Percentiles rank a stretch among this genome's conserved stretches.
phyloP scores from a whole-genome alignment of 108 stramenopile species.

The Stephanodiscus minutulus region DNA sequence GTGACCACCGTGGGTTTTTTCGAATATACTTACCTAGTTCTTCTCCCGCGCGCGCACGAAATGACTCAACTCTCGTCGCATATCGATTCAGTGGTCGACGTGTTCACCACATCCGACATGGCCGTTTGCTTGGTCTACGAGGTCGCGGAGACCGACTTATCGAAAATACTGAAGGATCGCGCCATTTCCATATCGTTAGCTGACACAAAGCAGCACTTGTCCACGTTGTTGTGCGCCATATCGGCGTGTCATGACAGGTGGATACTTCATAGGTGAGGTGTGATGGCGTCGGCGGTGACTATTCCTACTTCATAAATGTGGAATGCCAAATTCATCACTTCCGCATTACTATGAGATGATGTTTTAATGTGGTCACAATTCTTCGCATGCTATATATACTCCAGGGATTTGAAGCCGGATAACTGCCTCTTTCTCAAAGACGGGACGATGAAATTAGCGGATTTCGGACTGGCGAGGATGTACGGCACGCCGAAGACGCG shows the following conservation, averaged over 20 bases:
- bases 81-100: conserved; percentile 88
- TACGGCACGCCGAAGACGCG: conserved; percentile 87
- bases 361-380: background rate
- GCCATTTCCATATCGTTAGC: conserved; percentile 78
- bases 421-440: conserved; percentile 82
- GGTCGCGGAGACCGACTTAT: conserved; percentile 88
- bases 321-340: background rate
- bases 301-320: background rate
- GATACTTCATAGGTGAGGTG: conserved; percentile 66
- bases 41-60: no score
- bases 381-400: no score
- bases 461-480: conserved; percentile 89
- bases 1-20: no score
- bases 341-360: background rate
- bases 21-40: no score
- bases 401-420: conserved; percentile 84
- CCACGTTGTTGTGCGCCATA: conserved; percentile 70
- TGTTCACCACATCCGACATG: conserved; percentile 84
- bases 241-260: conserved; percentile 87
- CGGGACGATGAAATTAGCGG: conserved; percentile 89
- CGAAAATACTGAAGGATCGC: conserved; percentile 85
- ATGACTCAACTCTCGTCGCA: no score
- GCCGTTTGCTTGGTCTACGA: conserved; percentile 91
- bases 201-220: conserved; percentile 85
- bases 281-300: background rate